These are phyloP conservation scores for Boletus rubescentipes DNA, from an alignment of 768 basidiomycete genomes.

Conservation along the genomic window DNA sequence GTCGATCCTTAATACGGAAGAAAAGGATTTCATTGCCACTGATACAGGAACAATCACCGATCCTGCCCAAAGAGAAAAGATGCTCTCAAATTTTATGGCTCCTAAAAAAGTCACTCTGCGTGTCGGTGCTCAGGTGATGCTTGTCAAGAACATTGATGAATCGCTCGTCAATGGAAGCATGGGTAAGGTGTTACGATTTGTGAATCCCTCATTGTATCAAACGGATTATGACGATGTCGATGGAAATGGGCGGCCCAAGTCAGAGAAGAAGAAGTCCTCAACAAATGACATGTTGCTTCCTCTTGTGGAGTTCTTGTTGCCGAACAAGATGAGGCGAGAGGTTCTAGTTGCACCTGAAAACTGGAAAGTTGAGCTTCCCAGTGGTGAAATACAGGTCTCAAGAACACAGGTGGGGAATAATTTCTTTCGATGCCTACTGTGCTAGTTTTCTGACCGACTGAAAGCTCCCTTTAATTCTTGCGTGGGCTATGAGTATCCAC, in stretches of 20 bases:
- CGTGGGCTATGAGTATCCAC: conserved; percentile 99
- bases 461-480: conserved; percentile 82
- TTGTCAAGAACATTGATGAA: conserved; percentile 93
- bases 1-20: conserved; percentile 51
- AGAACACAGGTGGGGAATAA: conserved; percentile 65
- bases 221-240: conserved; percentile 40
- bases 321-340: conserved; percentile 53
- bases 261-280: conserved; percentile 28
- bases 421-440: neutral
- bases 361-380: conserved; percentile 90
- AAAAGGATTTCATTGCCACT: conserved; percentile 49
- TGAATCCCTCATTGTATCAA: conserved; percentile 48
- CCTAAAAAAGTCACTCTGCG: conserved; percentile 68
- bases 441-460: neutral
- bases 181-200: conserved; percentile 80
- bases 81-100: conserved; percentile 92
- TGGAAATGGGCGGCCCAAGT: conserved; percentile 36
- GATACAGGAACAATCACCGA: conserved; percentile 66
- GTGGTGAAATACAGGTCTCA: conserved; percentile 77
- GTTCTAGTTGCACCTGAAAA: conserved; percentile 65
- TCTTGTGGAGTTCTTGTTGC: conserved; percentile 73
- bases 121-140: conserved; percentile 86
- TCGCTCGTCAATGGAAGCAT: conserved; percentile 92
- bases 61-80: conserved; percentile 60
- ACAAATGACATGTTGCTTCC: conserved; percentile 50